phyloP scores from a whole-genome alignment of 805 yeast genomes.

The Kodamaea kakaduensis region DNA sequence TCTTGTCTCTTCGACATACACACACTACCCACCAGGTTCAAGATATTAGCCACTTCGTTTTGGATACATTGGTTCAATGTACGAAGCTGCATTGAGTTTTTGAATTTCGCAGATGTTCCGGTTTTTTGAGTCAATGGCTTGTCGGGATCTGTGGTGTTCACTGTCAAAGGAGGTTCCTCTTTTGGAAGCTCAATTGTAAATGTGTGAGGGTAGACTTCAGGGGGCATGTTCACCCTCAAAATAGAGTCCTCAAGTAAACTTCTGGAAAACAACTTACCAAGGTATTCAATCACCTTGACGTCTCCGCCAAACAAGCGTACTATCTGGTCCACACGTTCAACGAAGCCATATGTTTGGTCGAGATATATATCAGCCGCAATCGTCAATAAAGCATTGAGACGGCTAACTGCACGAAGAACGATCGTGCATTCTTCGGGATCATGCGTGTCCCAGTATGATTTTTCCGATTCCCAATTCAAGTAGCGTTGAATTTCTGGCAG shows the following conservation, averaged over 20 bases:
- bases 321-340: conserved; percentile 40
- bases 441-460: conserved; percentile 36
- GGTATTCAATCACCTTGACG: conserved; percentile 31
- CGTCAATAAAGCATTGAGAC: conserved; percentile 44
- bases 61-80: conserved; percentile 48
- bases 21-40: conserved; percentile 42
- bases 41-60: conserved; percentile 37
- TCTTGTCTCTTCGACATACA: conserved; percentile 50
- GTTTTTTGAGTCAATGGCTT: conserved; percentile 47
- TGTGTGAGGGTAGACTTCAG: conserved; percentile 43
- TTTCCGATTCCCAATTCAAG: conserved; percentile 24
- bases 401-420: conserved; percentile 33
- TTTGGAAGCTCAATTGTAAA: conserved; percentile 20
- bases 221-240: conserved; percentile 48
- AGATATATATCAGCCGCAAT: conserved; percentile 55
- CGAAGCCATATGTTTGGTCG: conserved; percentile 48
- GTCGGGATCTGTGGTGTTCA: conserved; percentile 42
- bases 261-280: conserved; percentile 48
- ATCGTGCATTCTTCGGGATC: conserved; percentile 25
- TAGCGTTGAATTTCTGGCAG: conserved; percentile 24
- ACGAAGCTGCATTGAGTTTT: conserved; percentile 57
- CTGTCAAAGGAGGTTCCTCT: conserved; percentile 38
- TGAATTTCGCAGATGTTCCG: conserved; percentile 53
- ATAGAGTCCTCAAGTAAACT: conserved; percentile 55
- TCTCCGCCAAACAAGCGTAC: conserved; percentile 37